phyloP scores from a whole-genome alignment of 192 early-diverging fungal species.

The Backusella macrospora region DNA sequence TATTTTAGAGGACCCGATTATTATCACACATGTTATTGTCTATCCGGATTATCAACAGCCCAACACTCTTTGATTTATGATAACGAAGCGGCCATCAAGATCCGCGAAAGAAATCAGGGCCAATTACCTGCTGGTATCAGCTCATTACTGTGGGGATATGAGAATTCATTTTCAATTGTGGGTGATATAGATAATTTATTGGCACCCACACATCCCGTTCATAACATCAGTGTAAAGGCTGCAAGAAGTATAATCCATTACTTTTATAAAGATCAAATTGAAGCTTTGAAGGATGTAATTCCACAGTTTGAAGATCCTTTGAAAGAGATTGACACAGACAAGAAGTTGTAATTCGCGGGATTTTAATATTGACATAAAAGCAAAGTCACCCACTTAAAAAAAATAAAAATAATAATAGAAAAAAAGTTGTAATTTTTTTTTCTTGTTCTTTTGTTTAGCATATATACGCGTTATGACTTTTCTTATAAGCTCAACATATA shows the following conservation, averaged over 20 bases:
- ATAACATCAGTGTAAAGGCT: conserved; percentile 64
- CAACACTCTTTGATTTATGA: conserved; percentile 73
- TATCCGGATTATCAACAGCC: conserved; percentile 82
- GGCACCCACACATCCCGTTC: conserved; percentile 68
- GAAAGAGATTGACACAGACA: not conserved
- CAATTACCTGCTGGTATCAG: conserved; percentile 41
- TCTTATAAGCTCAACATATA: conserved; percentile 2
- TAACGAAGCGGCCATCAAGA: conserved; percentile 6
- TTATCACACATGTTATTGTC: conserved; percentile 95
- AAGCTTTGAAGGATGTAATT: conserved; percentile 16
- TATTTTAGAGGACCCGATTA: conserved; percentile 67
- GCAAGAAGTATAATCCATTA: conserved; percentile 48
- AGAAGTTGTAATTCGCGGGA: no score
- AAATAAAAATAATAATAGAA: no score
- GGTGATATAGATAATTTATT: conserved; percentile 57
- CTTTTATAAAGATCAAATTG: conserved; percentile 47
- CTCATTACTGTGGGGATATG: conserved; percentile 45
- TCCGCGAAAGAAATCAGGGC: conserved; percentile 31
- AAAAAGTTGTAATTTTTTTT: not conserved
- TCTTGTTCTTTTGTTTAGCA: not conserved
- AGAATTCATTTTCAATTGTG: conserved; percentile 38
- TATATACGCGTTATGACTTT: conserved; percentile 9
- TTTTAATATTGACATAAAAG: no score
- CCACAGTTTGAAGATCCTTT: conserved; percentile 29
- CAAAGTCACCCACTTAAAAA: no score